phyloP scores from a whole-genome alignment of 2,329 filamentous ascomycete species.

The Apiospora marii region DNA sequence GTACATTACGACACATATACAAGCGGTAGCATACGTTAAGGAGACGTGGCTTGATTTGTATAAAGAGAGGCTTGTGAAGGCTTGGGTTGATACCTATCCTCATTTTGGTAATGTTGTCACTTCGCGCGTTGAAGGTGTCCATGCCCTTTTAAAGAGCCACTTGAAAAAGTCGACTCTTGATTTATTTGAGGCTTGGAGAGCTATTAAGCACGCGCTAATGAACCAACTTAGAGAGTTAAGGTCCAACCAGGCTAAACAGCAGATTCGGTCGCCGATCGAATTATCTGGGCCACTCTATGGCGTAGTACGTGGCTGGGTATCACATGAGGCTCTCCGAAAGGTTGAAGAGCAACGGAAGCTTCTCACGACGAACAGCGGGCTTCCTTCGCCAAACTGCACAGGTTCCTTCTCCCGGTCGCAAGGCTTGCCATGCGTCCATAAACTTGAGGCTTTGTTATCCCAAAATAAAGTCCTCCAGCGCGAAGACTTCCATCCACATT shows the following conservation, averaged over 20 bases:
- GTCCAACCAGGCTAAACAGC: conserved; percentile 29
- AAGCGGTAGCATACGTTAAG: conserved; percentile 35
- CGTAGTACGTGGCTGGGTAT: conserved; percentile 31
- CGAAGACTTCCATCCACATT: conserved; percentile 32
- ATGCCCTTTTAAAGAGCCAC: conserved; percentile 30
- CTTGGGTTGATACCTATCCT: conserved; percentile 31
- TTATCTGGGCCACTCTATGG: conserved; percentile 29
- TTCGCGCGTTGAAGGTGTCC: conserved; percentile 30
- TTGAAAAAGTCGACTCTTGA: conserved; percentile 30
- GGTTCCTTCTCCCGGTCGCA: conserved; percentile 28
- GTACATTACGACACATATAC: conserved; percentile 30
- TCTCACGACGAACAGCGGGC: conserved; percentile 23
- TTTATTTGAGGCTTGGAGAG: conserved; percentile 33
- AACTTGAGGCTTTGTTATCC: conserved; percentile 25
- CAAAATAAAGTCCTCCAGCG: conserved; percentile 28
- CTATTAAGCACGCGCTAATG: conserved; percentile 30
- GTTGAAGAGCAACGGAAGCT: conserved; percentile 30
- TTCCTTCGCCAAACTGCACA: conserved; percentile 26
- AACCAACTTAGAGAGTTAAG: conserved; percentile 33
- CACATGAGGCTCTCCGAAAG: conserved; percentile 32
- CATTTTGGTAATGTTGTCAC: conserved; percentile 34
- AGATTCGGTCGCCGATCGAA: conserved; percentile 29
- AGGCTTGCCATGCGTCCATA: conserved; percentile 28
- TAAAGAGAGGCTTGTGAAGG: conserved; percentile 35
- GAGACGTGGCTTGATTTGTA: conserved; percentile 31